Evolutionary conservation across 2,329 filamentous ascomycete genomes (phyloP).

Genomic region (Endothia cerciana): DNA sequence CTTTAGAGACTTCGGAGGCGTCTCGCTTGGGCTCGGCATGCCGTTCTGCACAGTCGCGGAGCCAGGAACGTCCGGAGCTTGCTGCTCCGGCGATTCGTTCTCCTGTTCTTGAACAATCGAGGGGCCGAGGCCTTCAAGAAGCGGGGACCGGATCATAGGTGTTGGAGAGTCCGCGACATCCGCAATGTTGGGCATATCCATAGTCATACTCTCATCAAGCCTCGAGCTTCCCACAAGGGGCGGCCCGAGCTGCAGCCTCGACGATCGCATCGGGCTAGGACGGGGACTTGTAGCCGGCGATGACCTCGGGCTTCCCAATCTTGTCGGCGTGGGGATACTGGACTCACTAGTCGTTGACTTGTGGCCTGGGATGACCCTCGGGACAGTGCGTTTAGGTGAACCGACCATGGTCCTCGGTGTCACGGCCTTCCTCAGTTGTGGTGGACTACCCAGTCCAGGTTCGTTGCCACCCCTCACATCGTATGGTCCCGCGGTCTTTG

Average conservation of each 20-base stretch:
- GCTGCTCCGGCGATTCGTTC: background rate
- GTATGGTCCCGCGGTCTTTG: constrained; percentile 68
- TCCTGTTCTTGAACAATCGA: background rate
- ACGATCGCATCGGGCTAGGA: constrained; percentile 14
- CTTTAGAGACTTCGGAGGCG: constrained; percentile 48
- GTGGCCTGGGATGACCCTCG: constrained; percentile 53
- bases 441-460: constrained; percentile 21
- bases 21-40: constrained; percentile 26
- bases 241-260: constrained; percentile 28
- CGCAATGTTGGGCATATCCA: constrained; percentile 54
- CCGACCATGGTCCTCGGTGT: constrained; percentile 56
- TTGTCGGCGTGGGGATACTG: constrained; percentile 51
- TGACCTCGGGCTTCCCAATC: constrained; percentile 39
- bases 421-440: constrained; percentile 46
- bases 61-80: constrained; percentile 22
- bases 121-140: background rate
- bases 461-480: constrained; percentile 52
- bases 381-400: constrained; percentile 56
- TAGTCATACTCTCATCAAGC: constrained; percentile 57
- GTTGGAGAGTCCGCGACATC: constrained; percentile 28
- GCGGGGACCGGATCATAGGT: constrained; percentile 22
- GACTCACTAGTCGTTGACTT: constrained; percentile 56
- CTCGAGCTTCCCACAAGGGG: constrained; percentile 47
- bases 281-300: constrained; percentile 43
- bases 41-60: constrained; percentile 3